Base-by-base conservation (phyloP, 1,284 basidiomycete genomes). In the Acaromyces ingoldii region DNA sequence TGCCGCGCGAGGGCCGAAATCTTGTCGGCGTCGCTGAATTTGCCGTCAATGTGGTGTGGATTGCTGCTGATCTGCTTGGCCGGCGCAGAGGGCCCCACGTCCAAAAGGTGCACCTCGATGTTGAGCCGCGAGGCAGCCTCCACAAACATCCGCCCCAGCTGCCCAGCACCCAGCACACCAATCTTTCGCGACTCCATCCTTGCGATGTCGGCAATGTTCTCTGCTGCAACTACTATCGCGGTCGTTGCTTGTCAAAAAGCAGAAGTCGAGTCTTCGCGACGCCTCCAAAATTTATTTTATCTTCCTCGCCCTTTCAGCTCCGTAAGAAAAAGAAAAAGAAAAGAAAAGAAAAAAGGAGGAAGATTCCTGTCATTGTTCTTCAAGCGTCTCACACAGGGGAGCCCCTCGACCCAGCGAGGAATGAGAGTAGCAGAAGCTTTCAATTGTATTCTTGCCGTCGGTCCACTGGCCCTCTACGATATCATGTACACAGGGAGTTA, bases 111-210 rank as follows among this genome's bases (percentile, higher is more conserved):
- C n/a, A 93, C 80, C 41, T 87, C 83, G 62, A 97, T 82, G 70
- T 91, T 89, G 53, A 97, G 82, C 31, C 91, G 81, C 9, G 91
- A 85, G 1, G 93, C 93, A 0, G 93, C 86, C 43, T 88, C 87
- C 7, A 87, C 89, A 34, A 99, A 83, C 93, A 99, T 97, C 37
- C 95, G 90, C 41, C 95, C 95, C 15, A 99, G 84, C 78, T 98
- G 93, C 65, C 93, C 93, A 44, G 93, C 95, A 17, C 46, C 46
- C 21, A 49, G 26, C n/a, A 49, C 46, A 21, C 46, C 46, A 6
- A 49, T 24, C n/a, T 42, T 52, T 6, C 53, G 40, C 15, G 9
- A 4, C 15, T 55, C 53, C 53, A 51, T 52, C 26, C 21, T 49
- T 24, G 1, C 1, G 10, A 28, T 6, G 9, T n/a, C 33, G 17